Evolutionary conservation across 202 grass and related monocot species (phyloP).

Genomic region (Alloteropsis angusta): DNA sequence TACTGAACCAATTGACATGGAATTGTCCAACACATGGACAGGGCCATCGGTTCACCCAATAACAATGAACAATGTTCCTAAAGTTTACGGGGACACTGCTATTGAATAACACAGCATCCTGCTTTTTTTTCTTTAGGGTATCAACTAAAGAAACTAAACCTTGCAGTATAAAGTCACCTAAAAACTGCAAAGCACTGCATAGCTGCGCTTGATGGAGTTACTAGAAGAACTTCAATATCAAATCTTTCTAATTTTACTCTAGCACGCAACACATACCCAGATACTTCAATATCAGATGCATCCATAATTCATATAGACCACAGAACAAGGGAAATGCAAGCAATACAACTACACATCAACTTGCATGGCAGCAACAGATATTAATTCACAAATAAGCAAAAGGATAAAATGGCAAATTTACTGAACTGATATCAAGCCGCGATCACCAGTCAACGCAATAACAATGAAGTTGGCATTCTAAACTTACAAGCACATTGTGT

Average conservation of each 20-base stretch:
- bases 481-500: too few relatives aligned
- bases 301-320: background rate
- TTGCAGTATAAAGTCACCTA: background rate
- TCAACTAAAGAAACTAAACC: background rate
- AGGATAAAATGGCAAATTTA: background rate
- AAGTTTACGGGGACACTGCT: conserved; percentile 34
- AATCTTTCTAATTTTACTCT: background rate
- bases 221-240: background rate
- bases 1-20: conserved; percentile 39
- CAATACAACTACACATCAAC: background rate
- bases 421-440: background rate
- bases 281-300: background rate
- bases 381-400: background rate
- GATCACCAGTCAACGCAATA: conserved; percentile 24
- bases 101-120: conserved; percentile 21
- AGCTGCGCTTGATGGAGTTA: background rate
- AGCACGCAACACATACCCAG: background rate
- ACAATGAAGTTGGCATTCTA: conserved; percentile 13
- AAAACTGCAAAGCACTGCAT: background rate
- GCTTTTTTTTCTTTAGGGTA: conserved; percentile 43
- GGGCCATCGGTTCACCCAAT: conserved; percentile 37
- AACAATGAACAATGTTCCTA: conserved; percentile 35
- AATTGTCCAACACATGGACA: conserved; percentile 22
- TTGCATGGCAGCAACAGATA: background rate
- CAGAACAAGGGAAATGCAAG: background rate